phyloP scores from a whole-genome alignment of 2,329 filamentous ascomycete species.

The Uncinocarpus reesii region DNA sequence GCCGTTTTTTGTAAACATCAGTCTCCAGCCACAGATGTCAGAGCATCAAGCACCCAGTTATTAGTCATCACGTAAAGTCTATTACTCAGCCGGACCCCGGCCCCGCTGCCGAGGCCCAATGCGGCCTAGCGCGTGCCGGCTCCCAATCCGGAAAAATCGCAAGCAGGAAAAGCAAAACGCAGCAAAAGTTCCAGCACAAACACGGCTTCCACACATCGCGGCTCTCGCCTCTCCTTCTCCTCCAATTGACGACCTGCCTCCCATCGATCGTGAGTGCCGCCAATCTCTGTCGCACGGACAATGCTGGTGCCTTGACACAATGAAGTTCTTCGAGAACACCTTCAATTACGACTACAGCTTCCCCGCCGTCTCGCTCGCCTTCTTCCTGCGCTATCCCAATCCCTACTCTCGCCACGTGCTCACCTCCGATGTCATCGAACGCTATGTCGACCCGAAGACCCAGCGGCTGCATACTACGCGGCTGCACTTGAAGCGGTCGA shows the following conservation, averaged over 20 bases:
- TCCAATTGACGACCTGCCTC: neutral
- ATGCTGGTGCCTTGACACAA: slow-evolving; percentile 26
- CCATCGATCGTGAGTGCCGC: neutral
- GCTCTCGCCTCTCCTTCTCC: neutral
- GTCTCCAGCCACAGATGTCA: no score
- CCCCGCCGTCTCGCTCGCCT: slow-evolving; percentile 55
- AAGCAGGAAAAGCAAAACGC: neutral
- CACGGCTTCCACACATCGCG: no score
- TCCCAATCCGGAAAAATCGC: neutral
- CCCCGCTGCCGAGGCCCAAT: neutral
- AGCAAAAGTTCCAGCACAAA: neutral
- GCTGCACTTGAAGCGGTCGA: slow-evolving; percentile 53
- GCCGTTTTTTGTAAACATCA: no score
- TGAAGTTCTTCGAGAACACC: slow-evolving; percentile 46
- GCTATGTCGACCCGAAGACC: slow-evolving; percentile 50
- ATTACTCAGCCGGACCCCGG: no score
- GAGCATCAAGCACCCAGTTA: no score
- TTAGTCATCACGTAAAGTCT: no score
- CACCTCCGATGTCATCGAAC: slow-evolving; percentile 56
- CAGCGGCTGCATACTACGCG: slow-evolving; percentile 52
- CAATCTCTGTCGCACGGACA: neutral
- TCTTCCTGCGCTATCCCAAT: slow-evolving; percentile 60
- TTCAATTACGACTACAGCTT: slow-evolving; percentile 57
- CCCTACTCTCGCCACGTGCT: slow-evolving; percentile 56
- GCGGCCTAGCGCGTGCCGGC: neutral